These are phyloP conservation scores for Bacterosira constricta DNA, from an alignment of 108 stramenopile species.

Conservation along the genomic window DNA sequence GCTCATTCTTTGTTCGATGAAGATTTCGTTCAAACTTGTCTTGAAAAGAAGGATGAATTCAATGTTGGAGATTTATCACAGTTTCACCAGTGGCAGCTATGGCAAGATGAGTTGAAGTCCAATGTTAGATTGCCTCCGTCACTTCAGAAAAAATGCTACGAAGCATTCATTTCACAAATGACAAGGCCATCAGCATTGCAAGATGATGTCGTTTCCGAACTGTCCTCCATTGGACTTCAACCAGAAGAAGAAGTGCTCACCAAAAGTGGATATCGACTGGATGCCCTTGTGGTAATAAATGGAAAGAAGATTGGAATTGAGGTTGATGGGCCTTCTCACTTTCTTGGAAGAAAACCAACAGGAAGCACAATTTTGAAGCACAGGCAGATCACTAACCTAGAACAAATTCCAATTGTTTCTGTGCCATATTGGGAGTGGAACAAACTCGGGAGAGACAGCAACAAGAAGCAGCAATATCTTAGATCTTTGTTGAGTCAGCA, in stretches of 20 bases:
- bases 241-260: conserved; percentile 13
- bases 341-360: not conserved
- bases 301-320: conserved; percentile 15
- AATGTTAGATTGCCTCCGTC: not conserved
- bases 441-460: not conserved
- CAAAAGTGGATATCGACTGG: conserved; percentile 16
- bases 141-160: not conserved
- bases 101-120: not conserved
- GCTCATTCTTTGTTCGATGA: not conserved
- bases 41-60: not conserved
- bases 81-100: not conserved
- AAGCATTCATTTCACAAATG: not conserved
- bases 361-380: not conserved
- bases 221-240: conserved; percentile 1
- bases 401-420: not conserved
- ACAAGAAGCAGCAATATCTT: not conserved
- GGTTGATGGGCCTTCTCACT: conserved; percentile 26
- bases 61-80: not conserved
- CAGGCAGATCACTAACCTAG: not conserved
- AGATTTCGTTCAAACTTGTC: not conserved
- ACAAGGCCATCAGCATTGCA: not conserved
- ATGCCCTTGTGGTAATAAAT: conserved; percentile 1
- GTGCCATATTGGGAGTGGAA: not conserved
- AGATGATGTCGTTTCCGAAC: not conserved
- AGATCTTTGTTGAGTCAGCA: no score